Evolutionary conservation across 2,329 filamentous ascomycete species (phyloP).

Genomic region (Aspergillus quadricinctus): DNA sequence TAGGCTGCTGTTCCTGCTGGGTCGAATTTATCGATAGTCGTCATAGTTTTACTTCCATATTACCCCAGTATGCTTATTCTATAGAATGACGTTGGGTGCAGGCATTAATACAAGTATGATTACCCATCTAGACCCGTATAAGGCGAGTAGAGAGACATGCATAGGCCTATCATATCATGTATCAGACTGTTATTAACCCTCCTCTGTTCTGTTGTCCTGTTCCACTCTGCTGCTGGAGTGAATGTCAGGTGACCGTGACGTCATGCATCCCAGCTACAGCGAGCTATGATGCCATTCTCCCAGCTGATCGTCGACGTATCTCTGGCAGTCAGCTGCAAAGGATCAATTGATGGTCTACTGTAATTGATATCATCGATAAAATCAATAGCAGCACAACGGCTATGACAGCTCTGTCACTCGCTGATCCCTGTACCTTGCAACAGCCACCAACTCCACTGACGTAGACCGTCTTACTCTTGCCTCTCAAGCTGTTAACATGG

Average conservation of each 20-base stretch:
- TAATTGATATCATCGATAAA: not conserved
- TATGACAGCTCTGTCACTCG: not conserved
- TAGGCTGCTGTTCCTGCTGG: not conserved
- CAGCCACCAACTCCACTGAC: not conserved
- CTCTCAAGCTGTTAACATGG: not conserved
- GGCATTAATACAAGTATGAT: not conserved
- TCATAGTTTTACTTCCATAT: not conserved
- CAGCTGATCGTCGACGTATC: not conserved
- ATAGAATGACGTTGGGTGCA: not conserved
- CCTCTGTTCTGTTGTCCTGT: not conserved
- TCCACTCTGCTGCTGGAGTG: not conserved
- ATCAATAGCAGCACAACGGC: not conserved
- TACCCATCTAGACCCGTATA: not conserved
- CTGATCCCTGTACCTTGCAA: not conserved
- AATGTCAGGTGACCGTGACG: conserved; percentile 1
- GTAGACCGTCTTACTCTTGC: not conserved
- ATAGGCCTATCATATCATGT: not conserved
- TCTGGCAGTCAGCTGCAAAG: not conserved
- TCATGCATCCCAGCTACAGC: not conserved
- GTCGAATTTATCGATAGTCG: not conserved
- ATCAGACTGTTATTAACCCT: not conserved
- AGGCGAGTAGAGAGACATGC: not conserved
- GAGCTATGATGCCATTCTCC: conserved; percentile 3
- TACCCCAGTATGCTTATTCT: not conserved
- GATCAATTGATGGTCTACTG: not conserved